phyloP scores from a whole-genome alignment of 2,329 filamentous ascomycete species.

The Diaporthe eres region DNA sequence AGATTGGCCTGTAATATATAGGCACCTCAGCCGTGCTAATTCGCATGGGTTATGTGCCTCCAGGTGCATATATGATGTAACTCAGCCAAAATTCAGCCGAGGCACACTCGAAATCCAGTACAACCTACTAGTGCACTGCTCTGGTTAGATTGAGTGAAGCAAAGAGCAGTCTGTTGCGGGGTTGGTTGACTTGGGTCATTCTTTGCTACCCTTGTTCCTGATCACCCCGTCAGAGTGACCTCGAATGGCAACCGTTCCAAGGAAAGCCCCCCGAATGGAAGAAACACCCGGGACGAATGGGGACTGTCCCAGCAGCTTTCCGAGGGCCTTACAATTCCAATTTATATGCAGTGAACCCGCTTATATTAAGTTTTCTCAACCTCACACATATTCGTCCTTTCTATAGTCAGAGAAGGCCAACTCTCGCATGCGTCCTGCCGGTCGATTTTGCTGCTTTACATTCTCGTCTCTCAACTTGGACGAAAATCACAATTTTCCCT shows the following conservation, averaged over 20 bases:
- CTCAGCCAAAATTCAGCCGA: not conserved
- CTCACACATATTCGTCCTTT: not conserved
- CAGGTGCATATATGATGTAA: not conserved
- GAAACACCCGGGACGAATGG: not conserved
- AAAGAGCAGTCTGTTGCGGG: not conserved
- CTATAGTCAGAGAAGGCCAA: not conserved
- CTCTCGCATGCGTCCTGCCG: not conserved
- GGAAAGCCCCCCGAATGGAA: not conserved
- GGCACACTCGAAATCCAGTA: not conserved
- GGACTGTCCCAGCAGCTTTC: not conserved
- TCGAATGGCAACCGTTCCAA: not conserved
- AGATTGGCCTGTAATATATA: not conserved
- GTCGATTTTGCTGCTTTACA: not conserved
- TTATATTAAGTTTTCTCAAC: not conserved
- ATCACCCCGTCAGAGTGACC: not conserved
- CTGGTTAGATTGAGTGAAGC: not conserved
- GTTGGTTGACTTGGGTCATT: not conserved
- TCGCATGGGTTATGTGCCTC: not conserved
- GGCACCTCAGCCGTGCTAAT: not conserved
- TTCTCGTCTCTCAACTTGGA: not conserved
- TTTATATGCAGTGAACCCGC: not conserved
- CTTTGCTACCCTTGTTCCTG: not conserved
- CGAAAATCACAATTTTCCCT: no score
- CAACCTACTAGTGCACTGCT: not conserved
- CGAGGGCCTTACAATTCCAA: not conserved